Evolutionary conservation across 2,329 filamentous ascomycete species (phyloP), one percentile per base, ranked within the genome.

Genomic region (Domatiomyces catenatus): DNA sequence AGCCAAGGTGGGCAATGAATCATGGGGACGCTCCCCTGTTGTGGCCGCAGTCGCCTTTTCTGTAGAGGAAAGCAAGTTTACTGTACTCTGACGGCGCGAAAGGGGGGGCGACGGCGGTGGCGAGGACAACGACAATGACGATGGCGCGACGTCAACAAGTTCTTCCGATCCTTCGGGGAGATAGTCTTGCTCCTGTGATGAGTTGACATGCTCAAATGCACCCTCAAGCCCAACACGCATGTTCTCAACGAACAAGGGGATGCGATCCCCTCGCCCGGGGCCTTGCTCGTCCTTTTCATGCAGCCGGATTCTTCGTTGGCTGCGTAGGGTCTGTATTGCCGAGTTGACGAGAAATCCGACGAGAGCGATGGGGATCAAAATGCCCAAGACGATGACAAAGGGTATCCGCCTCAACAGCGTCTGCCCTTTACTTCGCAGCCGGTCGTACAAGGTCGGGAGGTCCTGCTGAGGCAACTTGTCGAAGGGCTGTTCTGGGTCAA

Each of bases 211-310:
- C 64, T 87, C 86, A 60, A 86, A 87, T 1, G 81, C 80, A 47
- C 83, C 79, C 61, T 94, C 87, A 12, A 90, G 82, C 20, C 81
- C 82, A 50, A 78, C 79, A 42, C 83, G 83, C 20, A 89, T 78
- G 51, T 84, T 82, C 58, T 84, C 81, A 58, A 90, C 77, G 60
- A 87, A 75, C 8, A 92, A 69, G 0, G 86, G 85, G 26, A 89
- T 76, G 18, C 84, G 78, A 62, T 94, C 94, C 47, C 79, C 75
- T 15, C 77, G 73, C 49, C 81, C 74, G 49, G 86, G 73, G 5
- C 81, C 84, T 0, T 79, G 78, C 48, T 80, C 71, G 12, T 84
- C 84, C 48, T 75, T 71, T 63, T 90, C 83, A 62, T 96, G 86
- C 1, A 86, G 69, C 50, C 75, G 75, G 51, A 94, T 90, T 43